Evolutionary conservation across 768 basidiomycete genomes (phyloP).

Genomic region (Kwoniella dendrophila): DNA sequence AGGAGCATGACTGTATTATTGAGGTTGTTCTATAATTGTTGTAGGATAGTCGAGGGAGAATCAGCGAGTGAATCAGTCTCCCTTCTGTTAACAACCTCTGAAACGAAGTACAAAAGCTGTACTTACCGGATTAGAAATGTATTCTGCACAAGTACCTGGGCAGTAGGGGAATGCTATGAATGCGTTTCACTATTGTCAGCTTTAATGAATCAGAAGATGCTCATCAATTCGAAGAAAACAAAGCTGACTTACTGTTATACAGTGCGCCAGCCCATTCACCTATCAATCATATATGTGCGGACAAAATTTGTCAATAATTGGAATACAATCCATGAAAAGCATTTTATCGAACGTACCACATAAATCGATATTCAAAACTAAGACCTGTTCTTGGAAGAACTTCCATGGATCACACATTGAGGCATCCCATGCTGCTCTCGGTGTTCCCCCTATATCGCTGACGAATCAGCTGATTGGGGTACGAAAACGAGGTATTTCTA

Average conservation of each 20-base stretch:
- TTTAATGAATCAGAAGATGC: background rate
- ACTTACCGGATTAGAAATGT: constrained; percentile 47
- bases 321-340: background rate
- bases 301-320: background rate
- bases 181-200: background rate
- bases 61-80: background rate
- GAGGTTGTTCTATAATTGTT: constrained; percentile 40
- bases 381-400: constrained; percentile 50
- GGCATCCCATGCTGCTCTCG: constrained; percentile 43
- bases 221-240: background rate
- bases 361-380: constrained; percentile 53
- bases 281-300: constrained; percentile 3
- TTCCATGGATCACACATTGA: constrained; percentile 49
- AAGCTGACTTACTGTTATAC: constrained; percentile 39
- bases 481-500: no score
- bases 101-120: background rate
- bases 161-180: constrained; percentile 35
- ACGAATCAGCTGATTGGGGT: background rate
- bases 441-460: constrained; percentile 43
- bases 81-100: background rate
- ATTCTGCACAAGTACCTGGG: constrained; percentile 51
- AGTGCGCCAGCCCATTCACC: constrained; percentile 52
- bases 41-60: background rate
- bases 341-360: constrained; percentile 43
- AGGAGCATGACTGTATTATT: constrained; percentile 51